These are phyloP conservation scores for Solanum hybrid DNA, from an alignment of 305 asterid species.

Conservation along the genomic window DNA sequence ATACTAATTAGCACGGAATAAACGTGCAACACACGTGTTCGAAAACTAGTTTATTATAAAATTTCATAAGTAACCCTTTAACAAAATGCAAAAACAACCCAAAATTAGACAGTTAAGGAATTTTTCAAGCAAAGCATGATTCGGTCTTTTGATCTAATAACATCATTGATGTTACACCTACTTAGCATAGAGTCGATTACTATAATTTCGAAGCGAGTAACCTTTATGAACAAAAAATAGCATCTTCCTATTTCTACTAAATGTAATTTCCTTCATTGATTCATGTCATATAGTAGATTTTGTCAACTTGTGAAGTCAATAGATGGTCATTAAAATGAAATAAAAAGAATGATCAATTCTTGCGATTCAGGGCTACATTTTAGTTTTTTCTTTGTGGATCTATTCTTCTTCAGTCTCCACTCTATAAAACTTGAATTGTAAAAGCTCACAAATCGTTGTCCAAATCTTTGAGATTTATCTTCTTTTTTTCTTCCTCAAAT, in stretches of 20 bases:
- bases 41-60: too few species aligned
- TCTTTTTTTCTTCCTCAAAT: too few species aligned
- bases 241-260: background rate
- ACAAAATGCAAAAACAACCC: too few species aligned
- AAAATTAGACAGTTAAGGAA: background rate
- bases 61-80: too few species aligned
- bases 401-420: background rate
- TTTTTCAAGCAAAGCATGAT: too few species aligned
- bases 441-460: background rate
- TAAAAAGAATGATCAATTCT: background rate
- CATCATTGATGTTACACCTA: background rate
- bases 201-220: background rate
- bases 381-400: background rate
- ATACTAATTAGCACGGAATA: too few species aligned
- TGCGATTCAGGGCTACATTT: background rate
- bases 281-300: background rate
- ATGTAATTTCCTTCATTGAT: background rate
- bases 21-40: too few species aligned
- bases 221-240: background rate
- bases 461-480: too few species aligned
- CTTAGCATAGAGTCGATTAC: too few species aligned
- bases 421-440: background rate
- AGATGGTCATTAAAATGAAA: too few species aligned
- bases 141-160: background rate
- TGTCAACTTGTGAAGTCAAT: too few species aligned